Evolutionary conservation across 768 basidiomycete genomes (phyloP), one percentile per base, ranked within the genome.

Genomic region (Hericium coralloides): DNA sequence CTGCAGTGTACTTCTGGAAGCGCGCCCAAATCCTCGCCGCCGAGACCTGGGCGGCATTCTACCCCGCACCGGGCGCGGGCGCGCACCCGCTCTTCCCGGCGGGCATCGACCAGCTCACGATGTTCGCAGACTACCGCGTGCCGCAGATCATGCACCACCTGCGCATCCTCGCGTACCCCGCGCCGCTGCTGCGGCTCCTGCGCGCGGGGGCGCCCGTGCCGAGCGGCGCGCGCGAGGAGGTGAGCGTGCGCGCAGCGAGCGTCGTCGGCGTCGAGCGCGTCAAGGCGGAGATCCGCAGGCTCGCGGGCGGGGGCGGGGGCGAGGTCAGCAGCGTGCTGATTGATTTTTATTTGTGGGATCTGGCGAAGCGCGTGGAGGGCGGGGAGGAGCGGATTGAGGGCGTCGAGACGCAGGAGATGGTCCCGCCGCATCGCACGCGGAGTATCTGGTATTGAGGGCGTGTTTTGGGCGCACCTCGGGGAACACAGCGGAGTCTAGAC

Each of bases 101-200:
- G 15, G 85, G 84, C 4, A 73, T 84, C 18, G 74, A 76, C 38
- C 72, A 83, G 51, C 78, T 95, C 12, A 93, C 92, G 20, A 95
- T 94, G 93, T 95, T 95, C 68, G 90, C 93, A 4, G 92, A 95
- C 73, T 93, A 94, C 66, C 83, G 91, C 43, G 89, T 95, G 5
- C 92, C 92, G 2, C 93, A 95, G 67, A 89, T 95, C 57, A 72
- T 95, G 26, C 88, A 95, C 70, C 91, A 92, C 65, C 76, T 95
- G 7, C 74, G 78, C 39, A 84, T 94, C 61, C 74, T 95, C 47
- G 70, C 76, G 2, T 95, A 95, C 70, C 83, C 90, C 0, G 70
- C 78, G 0, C 67, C 76, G 6, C 77, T 95, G 55, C 64, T 79
- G n/a, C 67, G 69, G 17, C 72, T 75, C 39, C 76, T 94, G 41